Base-by-base conservation (phyloP, 805 yeast genomes). In the Saccharomycopsis synnaedendra region DNA sequence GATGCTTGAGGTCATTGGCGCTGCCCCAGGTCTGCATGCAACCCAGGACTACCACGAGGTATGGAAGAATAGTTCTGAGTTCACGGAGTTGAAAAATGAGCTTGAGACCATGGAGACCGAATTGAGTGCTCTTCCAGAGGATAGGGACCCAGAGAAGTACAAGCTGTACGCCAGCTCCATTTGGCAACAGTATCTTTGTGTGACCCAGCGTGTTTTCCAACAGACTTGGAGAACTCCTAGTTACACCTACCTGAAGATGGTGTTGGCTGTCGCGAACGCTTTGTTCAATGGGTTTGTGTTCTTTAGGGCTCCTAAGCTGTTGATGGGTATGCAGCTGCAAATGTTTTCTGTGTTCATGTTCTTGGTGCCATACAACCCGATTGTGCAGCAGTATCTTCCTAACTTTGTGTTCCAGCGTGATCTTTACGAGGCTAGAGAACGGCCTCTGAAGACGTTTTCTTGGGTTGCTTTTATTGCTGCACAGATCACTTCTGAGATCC, bases 1-100 rank as follows among this genome's bases (percentile, higher is more conserved):
- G 67, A 78, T 82, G 64, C 65, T 82, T 56, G 80, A 80, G 52
- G 77, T 77, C 49, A 80, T 84, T 61, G 90, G 90, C 51, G 89
- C 90, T 34, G 89, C 86, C 59, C 87, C 90, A 3, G 81, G 86
- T 32, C 81, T 86, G 3, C 58, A 66, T 46, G 75, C 72, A 11
- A 58, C 63, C 32, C 72, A 71, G 44, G 80, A 84, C 61, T 84
- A 85, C 80, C 67, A 69, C 60, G 75, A 78, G 7, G 67, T 74
- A 8, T 84, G 93, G 93, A 54, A 53, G 5, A 63, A 61, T 10
- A 76, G 72, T 46, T 73, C 63, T 33, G 78, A 76, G 60, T 75
- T 69, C 59, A 59, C 64, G 42, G 75, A 68, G 4, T 72, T 78
- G 28, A 70, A 73, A 52, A 62, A 57, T 3, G 85, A 78, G 58